phyloP scores from a whole-genome alignment of 1,139 yeast genomes.

The Zygotorulaspora mrakii region DNA sequence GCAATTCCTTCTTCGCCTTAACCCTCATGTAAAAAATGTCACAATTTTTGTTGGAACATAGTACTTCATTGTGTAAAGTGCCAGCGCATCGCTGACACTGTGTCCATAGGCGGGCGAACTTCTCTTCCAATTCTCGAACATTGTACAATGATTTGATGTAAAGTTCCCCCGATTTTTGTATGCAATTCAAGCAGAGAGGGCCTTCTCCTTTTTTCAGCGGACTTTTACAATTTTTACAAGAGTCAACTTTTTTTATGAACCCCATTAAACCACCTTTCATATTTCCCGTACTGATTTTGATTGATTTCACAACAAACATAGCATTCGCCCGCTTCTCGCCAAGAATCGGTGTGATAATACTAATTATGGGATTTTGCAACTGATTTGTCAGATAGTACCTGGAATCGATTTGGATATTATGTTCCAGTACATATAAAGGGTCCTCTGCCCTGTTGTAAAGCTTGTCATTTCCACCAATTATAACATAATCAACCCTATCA shows the following conservation, averaged over 20 bases:
- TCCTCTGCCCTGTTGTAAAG: constrained; percentile 96
- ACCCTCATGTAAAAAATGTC: constrained; percentile 97
- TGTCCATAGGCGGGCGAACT: constrained; percentile 91
- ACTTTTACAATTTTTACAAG: constrained; percentile 83
- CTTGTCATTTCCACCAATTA: constrained; percentile 81
- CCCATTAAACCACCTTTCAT: constrained; percentile 75
- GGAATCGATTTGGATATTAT: constrained; percentile 90
- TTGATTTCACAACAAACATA: constrained; percentile 56
- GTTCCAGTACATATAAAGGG: constrained; percentile 87
- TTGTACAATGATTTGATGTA: constrained; percentile 76
- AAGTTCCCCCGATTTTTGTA: constrained; percentile 65
- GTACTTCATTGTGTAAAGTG: constrained; percentile 88
- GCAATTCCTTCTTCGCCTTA: constrained; percentile 85
- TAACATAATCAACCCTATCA: constrained; percentile 97
- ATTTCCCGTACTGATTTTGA: constrained; percentile 49
- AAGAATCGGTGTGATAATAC: constrained; percentile 92
- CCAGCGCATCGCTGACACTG: constrained; percentile 99
- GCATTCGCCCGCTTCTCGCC: constrained; percentile 83
- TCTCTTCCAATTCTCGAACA: constrained; percentile 74
- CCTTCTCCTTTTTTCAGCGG: constrained; percentile 73
- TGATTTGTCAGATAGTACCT: constrained; percentile 93
- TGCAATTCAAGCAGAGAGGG: constrained; percentile 80
- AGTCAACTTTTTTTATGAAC: constrained; percentile 84
- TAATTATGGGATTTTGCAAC: constrained; percentile 82
- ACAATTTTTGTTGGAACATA: constrained; percentile 94